phyloP scores from a whole-genome alignment of 1,139 yeast species.

The Protomyces pachydermus region DNA sequence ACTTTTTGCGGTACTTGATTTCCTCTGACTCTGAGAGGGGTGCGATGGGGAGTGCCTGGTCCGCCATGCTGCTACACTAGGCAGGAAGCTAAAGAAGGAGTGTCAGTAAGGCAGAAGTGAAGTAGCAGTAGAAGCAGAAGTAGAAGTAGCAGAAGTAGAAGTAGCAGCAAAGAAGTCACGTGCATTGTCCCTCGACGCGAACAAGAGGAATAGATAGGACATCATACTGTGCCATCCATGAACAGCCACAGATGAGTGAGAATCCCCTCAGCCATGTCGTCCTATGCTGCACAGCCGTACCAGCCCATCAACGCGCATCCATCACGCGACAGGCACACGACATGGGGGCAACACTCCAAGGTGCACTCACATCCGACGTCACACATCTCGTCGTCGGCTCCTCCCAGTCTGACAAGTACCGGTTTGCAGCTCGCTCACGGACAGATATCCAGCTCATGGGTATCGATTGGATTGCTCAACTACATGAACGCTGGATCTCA shows the following conservation, averaged over 20 bases:
- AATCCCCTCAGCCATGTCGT: constrained; percentile 36
- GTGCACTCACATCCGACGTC: constrained; percentile 64
- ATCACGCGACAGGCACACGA: constrained; percentile 32
- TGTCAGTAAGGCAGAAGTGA: too few species aligned
- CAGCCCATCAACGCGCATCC: constrained; percentile 30
- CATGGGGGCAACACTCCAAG: constrained; percentile 61
- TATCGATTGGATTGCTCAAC: constrained; percentile 46
- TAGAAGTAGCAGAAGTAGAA: too few species aligned
- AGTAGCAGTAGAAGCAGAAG: too few species aligned
- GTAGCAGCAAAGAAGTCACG: neutral
- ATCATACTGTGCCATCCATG: too few species aligned
- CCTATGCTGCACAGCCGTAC: constrained; percentile 39
- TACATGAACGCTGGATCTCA: constrained; percentile 52
- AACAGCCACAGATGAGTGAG: constrained; percentile 16
- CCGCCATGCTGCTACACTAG: too few species aligned
- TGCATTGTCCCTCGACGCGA: neutral
- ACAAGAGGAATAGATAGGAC: neutral
- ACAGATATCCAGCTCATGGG: constrained; percentile 55
- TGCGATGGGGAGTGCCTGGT: neutral
- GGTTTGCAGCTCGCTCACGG: constrained; percentile 56
- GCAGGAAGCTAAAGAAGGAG: too few species aligned
- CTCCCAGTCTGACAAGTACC: constrained; percentile 61
- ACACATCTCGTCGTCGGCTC: constrained; percentile 64
- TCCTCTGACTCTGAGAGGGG: constrained; percentile 33
- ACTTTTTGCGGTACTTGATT: constrained; percentile 50